These are phyloP conservation scores for Metarhizium guizhouense DNA, from an alignment of 2,329 filamentous ascomycete species.

Conservation along the genomic window DNA sequence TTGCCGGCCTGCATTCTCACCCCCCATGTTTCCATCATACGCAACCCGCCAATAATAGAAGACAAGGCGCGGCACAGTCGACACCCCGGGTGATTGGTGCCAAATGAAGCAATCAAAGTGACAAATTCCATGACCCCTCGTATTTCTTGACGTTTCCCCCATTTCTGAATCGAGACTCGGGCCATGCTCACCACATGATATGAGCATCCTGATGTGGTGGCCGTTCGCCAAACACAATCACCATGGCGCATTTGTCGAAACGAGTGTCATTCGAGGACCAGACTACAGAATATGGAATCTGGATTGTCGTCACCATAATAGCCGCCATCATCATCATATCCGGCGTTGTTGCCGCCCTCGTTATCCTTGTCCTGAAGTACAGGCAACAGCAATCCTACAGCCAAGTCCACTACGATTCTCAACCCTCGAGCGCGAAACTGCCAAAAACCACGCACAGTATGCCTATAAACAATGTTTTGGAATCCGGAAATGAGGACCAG, in stretches of 20 bases:
- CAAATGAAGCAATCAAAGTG: background rate
- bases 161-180: background rate
- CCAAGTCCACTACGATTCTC: constrained; percentile 1
- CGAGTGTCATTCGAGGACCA: background rate
- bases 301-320: background rate
- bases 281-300: background rate
- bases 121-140: background rate
- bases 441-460: background rate
- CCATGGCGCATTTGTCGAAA: background rate
- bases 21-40: background rate
- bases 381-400: background rate
- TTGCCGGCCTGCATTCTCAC: background rate
- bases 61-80: background rate
- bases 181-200: background rate
- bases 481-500: constrained; percentile 27
- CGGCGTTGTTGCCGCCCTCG: background rate
- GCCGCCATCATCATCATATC: background rate
- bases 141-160: background rate
- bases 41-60: background rate
- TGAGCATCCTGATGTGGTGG: background rate
- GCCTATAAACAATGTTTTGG: background rate
- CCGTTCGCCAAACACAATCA: background rate
- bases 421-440: background rate
- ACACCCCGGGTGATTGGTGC: background rate
- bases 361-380: background rate